Evolutionary conservation across 2,329 filamentous ascomycete genomes (phyloP).

Genomic region (Chaetomiaceae sp.): DNA sequence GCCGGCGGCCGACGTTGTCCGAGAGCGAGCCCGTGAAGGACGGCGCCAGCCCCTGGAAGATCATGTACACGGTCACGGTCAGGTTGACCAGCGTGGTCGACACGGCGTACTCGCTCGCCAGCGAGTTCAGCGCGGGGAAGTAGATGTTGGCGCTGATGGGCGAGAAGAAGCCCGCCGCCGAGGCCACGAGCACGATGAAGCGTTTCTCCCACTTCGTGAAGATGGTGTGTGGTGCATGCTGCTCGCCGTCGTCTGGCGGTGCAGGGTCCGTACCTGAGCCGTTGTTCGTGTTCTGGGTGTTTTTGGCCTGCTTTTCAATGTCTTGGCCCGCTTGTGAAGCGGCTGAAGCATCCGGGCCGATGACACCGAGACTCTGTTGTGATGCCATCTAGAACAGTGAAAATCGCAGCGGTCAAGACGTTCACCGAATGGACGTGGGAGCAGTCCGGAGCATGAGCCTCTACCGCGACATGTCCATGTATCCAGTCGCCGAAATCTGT

Average conservation of each 20-base stretch:
- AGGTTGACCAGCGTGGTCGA: constrained; percentile 6
- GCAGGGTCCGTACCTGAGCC: too few species aligned
- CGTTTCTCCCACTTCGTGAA: constrained; percentile 7
- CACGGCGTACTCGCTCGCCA: constrained; percentile 3
- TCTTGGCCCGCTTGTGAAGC: too few species aligned
- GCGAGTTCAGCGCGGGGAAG: constrained; percentile 8
- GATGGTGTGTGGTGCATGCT: background rate
- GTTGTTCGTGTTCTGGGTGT: too few species aligned
- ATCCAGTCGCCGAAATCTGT: too few species aligned
- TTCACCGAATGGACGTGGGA: too few species aligned
- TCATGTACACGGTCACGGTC: constrained; percentile 12
- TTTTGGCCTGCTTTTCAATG: too few species aligned
- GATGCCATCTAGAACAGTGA: too few species aligned
- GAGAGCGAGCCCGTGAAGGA: constrained; percentile 8
- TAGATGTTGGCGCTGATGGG: constrained; percentile 10
- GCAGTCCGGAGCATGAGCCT: too few species aligned
- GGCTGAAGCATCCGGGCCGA: too few species aligned
- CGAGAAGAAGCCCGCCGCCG: constrained; percentile 4
- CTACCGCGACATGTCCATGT: too few species aligned
- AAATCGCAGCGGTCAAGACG: too few species aligned
- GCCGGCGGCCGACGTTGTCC: constrained; percentile 6
- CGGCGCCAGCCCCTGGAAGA: constrained; percentile 9
- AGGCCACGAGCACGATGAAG: constrained; percentile 4
- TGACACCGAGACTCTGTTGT: too few species aligned
- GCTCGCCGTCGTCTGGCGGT: background rate